Conservation (phyloP, 1,139 yeast species). For the Yamadazyma pseudoaaseri region DNA sequence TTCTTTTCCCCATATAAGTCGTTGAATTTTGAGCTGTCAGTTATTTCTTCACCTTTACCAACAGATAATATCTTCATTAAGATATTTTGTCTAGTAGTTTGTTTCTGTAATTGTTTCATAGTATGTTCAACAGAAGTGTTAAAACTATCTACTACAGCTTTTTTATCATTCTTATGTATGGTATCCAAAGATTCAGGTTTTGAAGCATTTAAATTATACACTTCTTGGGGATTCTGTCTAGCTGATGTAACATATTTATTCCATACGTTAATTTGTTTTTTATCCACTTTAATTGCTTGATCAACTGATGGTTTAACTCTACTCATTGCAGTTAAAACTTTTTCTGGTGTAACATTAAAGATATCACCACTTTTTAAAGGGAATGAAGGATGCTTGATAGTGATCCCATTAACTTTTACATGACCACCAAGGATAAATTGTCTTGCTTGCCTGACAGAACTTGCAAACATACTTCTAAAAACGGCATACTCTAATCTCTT, state of each 20-base stretch:
- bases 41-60: constrained; percentile 23
- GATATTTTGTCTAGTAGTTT: constrained; percentile 44
- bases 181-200: constrained; percentile 42
- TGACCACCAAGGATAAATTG: constrained; percentile 80
- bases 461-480: constrained; percentile 90
- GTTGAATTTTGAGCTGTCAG: constrained; percentile 19
- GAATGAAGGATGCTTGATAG: constrained; percentile 77
- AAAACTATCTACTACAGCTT: constrained; percentile 22
- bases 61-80: constrained; percentile 38
- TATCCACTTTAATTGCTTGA: constrained; percentile 66
- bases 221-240: constrained; percentile 54
- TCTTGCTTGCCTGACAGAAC: constrained; percentile 92
- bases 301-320: constrained; percentile 73
- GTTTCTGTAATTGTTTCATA: constrained; percentile 40
- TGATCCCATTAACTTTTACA: constrained; percentile 76
- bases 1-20: constrained; percentile 22
- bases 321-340: constrained; percentile 84
- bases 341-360: constrained; percentile 81
- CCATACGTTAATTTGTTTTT: constrained; percentile 71
- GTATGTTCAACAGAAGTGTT: constrained; percentile 26
- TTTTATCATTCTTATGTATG: constrained; percentile 18
- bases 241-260: constrained; percentile 66
- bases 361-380: constrained; percentile 82
- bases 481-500: constrained; percentile 86
- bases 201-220: constrained; percentile 54